These are phyloP conservation scores for Capronia coronata DNA, from an alignment of 2,329 filamentous ascomycete species.

Conservation along the genomic window DNA sequence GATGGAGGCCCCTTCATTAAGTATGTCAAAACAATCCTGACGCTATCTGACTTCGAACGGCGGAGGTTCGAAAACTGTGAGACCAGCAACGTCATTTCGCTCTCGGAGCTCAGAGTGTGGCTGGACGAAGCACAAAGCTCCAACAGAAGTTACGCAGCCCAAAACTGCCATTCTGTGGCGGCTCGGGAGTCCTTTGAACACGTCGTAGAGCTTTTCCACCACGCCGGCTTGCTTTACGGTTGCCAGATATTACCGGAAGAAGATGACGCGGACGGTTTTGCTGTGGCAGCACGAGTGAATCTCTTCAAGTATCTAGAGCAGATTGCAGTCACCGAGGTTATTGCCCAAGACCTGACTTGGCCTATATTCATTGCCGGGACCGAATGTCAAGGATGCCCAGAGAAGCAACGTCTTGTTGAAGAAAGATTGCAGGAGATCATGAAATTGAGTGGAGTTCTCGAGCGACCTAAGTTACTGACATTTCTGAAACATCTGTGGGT, in stretches of 20 bases:
- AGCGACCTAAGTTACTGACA: slow-evolving; percentile 5
- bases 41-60: not conserved
- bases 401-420: slow-evolving; percentile 12
- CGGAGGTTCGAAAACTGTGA: not conserved
- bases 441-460: slow-evolving; percentile 12
- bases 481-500: slow-evolving; percentile 24
- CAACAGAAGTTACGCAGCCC: not conserved
- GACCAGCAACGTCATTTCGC: not conserved
- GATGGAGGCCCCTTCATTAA: not conserved
- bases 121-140: not conserved
- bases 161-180: not conserved
- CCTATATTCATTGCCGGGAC: slow-evolving; percentile 30
- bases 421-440: slow-evolving; percentile 13
- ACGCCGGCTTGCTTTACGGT: slow-evolving; percentile 29
- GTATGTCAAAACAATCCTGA: not conserved
- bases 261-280: not conserved
- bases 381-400: slow-evolving; percentile 19
- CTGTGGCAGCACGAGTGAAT: not conserved
- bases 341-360: slow-evolving; percentile 31
- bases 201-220: slow-evolving; percentile 29
- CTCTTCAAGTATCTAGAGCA: not conserved
- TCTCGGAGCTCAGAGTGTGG: not conserved
- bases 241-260: slow-evolving; percentile 22
- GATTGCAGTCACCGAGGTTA: slow-evolving; percentile 13
- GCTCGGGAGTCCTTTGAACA: slow-evolving; percentile 22